Evolutionary conservation across 768 basidiomycete genomes (phyloP).

Genomic region (Artomyces pyxidatus): DNA sequence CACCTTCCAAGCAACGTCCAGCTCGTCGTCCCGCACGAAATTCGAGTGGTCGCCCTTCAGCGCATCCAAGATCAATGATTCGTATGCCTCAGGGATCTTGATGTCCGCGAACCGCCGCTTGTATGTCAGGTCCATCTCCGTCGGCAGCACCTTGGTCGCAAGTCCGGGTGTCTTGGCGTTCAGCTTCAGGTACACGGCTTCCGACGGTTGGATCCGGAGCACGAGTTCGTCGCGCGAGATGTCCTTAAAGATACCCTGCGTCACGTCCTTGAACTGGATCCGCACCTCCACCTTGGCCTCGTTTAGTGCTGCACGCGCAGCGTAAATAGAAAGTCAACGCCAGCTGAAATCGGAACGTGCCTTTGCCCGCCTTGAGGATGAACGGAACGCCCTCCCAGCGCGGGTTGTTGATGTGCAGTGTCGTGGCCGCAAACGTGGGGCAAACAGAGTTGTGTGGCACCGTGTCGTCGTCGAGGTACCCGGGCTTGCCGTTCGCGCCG

Average conservation of each 20-base stretch:
- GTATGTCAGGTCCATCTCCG: conserved; percentile 98
- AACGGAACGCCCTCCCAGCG: conserved; percentile 99
- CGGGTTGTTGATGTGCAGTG: conserved; percentile 88
- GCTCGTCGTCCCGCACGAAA: conserved; percentile 96
- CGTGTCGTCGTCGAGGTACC: conserved; percentile 95
- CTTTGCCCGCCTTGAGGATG: conserved; percentile 97
- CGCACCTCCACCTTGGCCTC: conserved; percentile 98
- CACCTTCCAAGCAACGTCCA: conserved; percentile 97
- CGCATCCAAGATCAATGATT: conserved; percentile 91
- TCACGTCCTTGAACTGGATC: conserved; percentile 97
- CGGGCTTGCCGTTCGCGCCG: conserved; percentile 84
- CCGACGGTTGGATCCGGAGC: conserved; percentile 91
- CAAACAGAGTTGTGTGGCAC: conserved; percentile 89
- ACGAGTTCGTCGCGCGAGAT: conserved; percentile 97
- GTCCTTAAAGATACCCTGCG: conserved; percentile 93
- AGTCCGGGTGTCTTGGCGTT: conserved; percentile 94
- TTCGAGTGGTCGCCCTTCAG: conserved; percentile 98
- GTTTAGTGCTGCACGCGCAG: conserved; percentile 62
- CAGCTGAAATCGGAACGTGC: conserved; percentile 31
- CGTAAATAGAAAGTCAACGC: neutral
- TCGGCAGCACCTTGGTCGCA: conserved; percentile 82
- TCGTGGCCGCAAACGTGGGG: conserved; percentile 90
- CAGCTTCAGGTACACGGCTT: conserved; percentile 95
- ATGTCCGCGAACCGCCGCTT: conserved; percentile 87
- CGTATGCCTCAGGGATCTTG: conserved; percentile 95